A percentile compares a stretch with the other conserved stretches of the same genome.
These are phyloP conservation scores for Chrysoporthe cubensis DNA, from an alignment of 2,329 filamentous ascomycete genomes.

Conservation along the genomic window DNA sequence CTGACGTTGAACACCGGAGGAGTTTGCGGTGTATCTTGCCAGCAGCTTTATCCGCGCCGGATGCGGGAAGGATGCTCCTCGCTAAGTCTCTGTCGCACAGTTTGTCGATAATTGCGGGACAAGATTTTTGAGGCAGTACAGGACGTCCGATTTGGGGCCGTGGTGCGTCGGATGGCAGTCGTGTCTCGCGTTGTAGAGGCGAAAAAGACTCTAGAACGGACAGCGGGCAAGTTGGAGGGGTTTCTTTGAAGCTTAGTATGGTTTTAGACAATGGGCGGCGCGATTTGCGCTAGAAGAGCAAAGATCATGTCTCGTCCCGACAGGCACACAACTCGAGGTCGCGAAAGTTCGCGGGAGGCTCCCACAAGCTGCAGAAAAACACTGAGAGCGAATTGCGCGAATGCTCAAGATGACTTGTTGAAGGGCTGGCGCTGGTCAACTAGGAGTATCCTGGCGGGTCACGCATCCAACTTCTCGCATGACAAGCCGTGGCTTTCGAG, in stretches of 20 bases:
- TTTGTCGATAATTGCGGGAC: conserved; percentile 25
- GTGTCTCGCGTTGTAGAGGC: conserved; percentile 28
- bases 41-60: conserved; percentile 13
- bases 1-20: conserved; percentile 21
- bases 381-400: conserved; percentile 31
- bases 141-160: conserved; percentile 22
- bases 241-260: conserved; percentile 27
- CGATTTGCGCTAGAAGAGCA: conserved; percentile 26
- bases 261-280: conserved; percentile 22
- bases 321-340: conserved; percentile 32
- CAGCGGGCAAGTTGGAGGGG: conserved; percentile 16
- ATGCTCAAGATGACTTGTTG: conserved; percentile 31
- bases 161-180: conserved; percentile 25
- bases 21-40: conserved; percentile 23
- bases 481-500: conserved; percentile 29
- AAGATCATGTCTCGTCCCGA: conserved; percentile 27
- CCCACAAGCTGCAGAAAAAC: conserved; percentile 31
- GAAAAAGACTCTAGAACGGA: conserved; percentile 21
- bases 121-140: conserved; percentile 24
- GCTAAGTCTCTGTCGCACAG: conserved; percentile 25
- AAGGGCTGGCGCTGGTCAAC: conserved; percentile 31
- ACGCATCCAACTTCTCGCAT: conserved; percentile 31
- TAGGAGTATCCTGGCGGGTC: conserved; percentile 35
- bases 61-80: conserved; percentile 15
- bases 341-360: conserved; percentile 32